Evolutionary conservation across 768 basidiomycete species (phyloP).

Genomic region (Suillus spraguei): DNA sequence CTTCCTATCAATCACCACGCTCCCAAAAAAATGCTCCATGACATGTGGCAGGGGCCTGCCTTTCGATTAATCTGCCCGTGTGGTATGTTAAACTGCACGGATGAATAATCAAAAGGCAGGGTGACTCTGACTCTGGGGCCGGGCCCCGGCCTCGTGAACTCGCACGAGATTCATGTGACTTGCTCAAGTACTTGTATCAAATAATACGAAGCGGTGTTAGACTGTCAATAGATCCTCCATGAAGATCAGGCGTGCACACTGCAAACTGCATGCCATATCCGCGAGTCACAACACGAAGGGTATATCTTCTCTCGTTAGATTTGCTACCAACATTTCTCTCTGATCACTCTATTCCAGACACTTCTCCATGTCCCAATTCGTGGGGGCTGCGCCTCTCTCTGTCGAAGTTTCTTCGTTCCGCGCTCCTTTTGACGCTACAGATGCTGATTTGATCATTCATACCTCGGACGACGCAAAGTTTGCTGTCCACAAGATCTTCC

Average conservation of each 20-base stretch:
- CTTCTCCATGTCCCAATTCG: constrained; percentile 29
- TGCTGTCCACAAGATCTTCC: constrained; percentile 43
- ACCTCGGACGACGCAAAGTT: constrained; percentile 45
- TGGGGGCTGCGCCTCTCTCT: constrained; percentile 29
- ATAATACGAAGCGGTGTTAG: constrained; percentile 6
- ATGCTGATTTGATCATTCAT: constrained; percentile 45
- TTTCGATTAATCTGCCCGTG: too few species aligned
- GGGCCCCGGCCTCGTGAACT: not conserved
- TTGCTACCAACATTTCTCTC: not conserved
- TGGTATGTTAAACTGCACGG: too few species aligned
- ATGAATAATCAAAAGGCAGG: too few species aligned
- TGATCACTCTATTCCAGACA: constrained; percentile 1
- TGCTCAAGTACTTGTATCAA: not conserved
- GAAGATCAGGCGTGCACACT: constrained; percentile 12
- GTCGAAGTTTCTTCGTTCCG: constrained; percentile 29
- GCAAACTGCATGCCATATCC: not conserved
- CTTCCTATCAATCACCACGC: not conserved
- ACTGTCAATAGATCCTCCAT: constrained; percentile 1
- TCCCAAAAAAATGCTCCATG: not conserved
- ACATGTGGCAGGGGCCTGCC: not conserved
- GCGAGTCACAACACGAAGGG: constrained; percentile 1
- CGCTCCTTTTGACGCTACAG: constrained; percentile 41
- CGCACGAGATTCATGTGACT: constrained; percentile 1
- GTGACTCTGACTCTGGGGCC: too few species aligned
- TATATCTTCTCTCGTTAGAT: constrained; percentile 5